These are phyloP conservation scores for Penicillium nordicum DNA, from an alignment of 2,329 filamentous ascomycete species.

Conservation along the genomic window DNA sequence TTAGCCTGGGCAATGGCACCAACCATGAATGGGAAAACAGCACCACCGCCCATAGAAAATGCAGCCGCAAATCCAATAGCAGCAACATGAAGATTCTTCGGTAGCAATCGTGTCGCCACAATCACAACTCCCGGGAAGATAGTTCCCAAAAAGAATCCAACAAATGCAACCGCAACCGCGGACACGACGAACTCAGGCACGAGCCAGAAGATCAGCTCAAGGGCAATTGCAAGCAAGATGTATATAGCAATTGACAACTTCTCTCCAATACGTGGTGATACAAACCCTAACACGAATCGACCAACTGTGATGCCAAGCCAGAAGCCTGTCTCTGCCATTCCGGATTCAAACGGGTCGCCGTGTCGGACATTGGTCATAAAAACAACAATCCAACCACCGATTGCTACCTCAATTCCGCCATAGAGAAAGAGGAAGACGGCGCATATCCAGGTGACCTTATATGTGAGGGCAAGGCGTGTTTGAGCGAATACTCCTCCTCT, in stretches of 20 bases:
- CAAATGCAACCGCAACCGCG: constrained; percentile 64
- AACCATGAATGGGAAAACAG: constrained; percentile 39
- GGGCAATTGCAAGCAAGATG: constrained; percentile 57
- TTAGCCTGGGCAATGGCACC: constrained; percentile 47
- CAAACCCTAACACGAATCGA: constrained; percentile 55
- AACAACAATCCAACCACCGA: constrained; percentile 66
- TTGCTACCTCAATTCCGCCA: constrained; percentile 18
- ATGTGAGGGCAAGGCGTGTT: constrained; percentile 43
- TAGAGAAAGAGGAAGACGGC: constrained; percentile 61
- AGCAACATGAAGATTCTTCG: constrained; percentile 67
- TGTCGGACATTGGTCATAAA: constrained; percentile 71
- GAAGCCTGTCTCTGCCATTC: constrained; percentile 69
- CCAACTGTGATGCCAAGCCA: constrained; percentile 77
- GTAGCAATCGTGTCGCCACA: constrained; percentile 66
- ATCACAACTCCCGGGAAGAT: constrained; percentile 72
- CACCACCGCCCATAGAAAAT: constrained; percentile 67
- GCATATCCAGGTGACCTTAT: constrained; percentile 66
- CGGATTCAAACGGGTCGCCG: constrained; percentile 62
- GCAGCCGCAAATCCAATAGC: constrained; percentile 74
- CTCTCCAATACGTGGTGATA: constrained; percentile 37
- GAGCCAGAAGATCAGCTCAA: constrained; percentile 75
- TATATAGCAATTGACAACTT: constrained; percentile 61
- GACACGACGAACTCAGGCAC: constrained; percentile 69
- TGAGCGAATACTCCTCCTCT: constrained; percentile 13
- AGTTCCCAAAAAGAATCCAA: constrained; percentile 75